Evolutionary conservation across 768 basidiomycete species (phyloP).

Genomic region (Podaxis pistillaris): DNA sequence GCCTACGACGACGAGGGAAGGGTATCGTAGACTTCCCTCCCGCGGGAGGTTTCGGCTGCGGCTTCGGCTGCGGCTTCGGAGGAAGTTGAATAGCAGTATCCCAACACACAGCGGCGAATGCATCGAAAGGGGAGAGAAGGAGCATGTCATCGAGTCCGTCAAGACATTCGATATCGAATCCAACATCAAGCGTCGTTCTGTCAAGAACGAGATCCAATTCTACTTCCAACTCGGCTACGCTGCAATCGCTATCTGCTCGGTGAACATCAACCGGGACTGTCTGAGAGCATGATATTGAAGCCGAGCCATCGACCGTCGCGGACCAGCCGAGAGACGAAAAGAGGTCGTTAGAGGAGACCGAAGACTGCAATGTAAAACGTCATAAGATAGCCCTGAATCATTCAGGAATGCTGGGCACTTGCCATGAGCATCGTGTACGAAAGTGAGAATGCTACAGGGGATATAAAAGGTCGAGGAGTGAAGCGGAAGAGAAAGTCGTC

Average conservation of each 20-base stretch:
- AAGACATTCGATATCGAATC: slow-evolving; percentile 36
- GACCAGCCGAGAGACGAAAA: slow-evolving; percentile 13
- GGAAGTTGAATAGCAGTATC: slow-evolving; percentile 19
- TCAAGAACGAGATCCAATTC: slow-evolving; percentile 27
- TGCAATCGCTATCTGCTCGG: slow-evolving; percentile 8
- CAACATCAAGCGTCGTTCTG: slow-evolving; percentile 34
- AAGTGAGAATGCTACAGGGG: neutral
- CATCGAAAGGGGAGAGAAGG: slow-evolving; percentile 32
- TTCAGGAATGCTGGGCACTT: neutral
- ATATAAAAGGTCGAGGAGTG: neutral
- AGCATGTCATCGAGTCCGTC: slow-evolving; percentile 38
- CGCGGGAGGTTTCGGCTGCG: neutral
- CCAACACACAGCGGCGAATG: slow-evolving; percentile 39
- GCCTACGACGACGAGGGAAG: slow-evolving; percentile 5
- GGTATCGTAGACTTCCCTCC: slow-evolving; percentile 1
- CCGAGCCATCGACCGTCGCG: neutral
- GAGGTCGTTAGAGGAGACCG: slow-evolving; percentile 4
- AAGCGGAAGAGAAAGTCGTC: neutral
- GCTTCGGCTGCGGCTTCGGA: neutral
- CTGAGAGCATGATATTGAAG: slow-evolving; percentile 7
- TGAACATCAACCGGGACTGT: slow-evolving; percentile 12
- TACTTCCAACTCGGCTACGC: slow-evolving; percentile 3
- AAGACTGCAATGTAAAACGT: neutral
- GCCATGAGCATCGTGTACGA: slow-evolving; percentile 6
- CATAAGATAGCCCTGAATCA: neutral